Evolutionary conservation across 176 grass and related monocot genomes (phyloP).

Genomic region (Hsuehochloa calcarea): DNA sequence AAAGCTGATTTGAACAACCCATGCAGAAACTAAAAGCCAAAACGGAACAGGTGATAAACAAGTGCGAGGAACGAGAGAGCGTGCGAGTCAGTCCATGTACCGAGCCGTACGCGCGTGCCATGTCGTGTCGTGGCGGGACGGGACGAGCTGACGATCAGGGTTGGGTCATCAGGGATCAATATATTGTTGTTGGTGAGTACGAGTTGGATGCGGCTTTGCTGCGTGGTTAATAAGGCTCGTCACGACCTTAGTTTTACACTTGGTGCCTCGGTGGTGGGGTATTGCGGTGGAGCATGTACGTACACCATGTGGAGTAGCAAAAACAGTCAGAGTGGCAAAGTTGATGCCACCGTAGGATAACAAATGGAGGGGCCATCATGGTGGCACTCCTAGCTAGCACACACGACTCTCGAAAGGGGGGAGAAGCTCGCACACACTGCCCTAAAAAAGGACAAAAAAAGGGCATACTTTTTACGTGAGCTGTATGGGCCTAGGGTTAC

Average conservation of each 20-base stretch:
- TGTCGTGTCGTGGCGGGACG: too few species aligned
- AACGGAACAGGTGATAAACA: not conserved
- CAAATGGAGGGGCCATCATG: not conserved
- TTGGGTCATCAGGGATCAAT: too few species aligned
- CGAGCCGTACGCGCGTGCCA: too few species aligned
- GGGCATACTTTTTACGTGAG: too few species aligned
- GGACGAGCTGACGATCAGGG: too few species aligned
- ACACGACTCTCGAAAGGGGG: not conserved
- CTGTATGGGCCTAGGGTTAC: too few species aligned
- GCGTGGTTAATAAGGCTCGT: too few species aligned
- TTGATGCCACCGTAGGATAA: not conserved
- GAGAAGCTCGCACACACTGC: too few species aligned
- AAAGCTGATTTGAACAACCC: not conserved
- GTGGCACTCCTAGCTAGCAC: not conserved
- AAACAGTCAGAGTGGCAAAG: not conserved
- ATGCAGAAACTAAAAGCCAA: not conserved
- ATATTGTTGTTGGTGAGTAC: not conserved
- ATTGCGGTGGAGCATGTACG: not conserved
- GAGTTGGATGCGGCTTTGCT: constrained; percentile 21
- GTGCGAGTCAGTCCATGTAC: not conserved
- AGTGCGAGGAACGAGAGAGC: not conserved
- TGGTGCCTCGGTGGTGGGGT: not conserved
- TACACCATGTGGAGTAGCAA: not conserved
- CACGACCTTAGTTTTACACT: not conserved
- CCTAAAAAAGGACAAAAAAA: too few species aligned